Percentiles rank a stretch among this genome's conserved stretches.
Conservation (phyloP, 805 yeast genomes). For the Babjeviella inositovora region DNA sequence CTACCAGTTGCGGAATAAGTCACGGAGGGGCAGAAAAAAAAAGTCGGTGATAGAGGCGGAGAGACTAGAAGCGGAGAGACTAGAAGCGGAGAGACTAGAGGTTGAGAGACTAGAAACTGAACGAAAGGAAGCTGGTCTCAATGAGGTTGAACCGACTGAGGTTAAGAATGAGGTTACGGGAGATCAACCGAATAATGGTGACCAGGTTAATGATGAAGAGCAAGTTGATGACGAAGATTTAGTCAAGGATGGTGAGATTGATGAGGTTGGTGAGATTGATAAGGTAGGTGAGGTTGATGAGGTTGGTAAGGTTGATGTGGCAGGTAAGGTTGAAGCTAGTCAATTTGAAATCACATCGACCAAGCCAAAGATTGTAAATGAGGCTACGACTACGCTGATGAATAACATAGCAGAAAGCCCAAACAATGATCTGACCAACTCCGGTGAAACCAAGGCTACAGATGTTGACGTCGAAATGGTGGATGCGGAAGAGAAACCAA, state of each 20-base stretch:
- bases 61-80: slow-evolving; percentile 11
- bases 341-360: slow-evolving; percentile 2
- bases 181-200: slow-evolving; percentile 4
- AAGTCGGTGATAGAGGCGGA: slow-evolving; percentile 19
- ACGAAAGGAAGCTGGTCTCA: slow-evolving; percentile 5
- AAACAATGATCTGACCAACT: neutral
- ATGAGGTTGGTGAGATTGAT: slow-evolving; percentile 2
- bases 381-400: neutral
- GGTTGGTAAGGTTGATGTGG: slow-evolving; percentile 1
- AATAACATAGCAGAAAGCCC: neutral
- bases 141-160: slow-evolving; percentile 2
- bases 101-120: slow-evolving; percentile 10
- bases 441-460: slow-evolving; percentile 1
- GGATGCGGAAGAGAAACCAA: slow-evolving; percentile 5
- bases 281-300: slow-evolving; percentile 1
- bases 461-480: slow-evolving; percentile 4
- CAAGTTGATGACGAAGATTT: slow-evolving; percentile 4
- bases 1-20: slow-evolving; percentile 1
- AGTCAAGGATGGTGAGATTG: slow-evolving; percentile 1
- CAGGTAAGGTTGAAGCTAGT: slow-evolving; percentile 1
- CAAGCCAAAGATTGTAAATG: slow-evolving; percentile 1
- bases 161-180: slow-evolving; percentile 1
- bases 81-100: slow-evolving; percentile 15
- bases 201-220: slow-evolving; percentile 3
- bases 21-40: slow-evolving; percentile 13